A percentile compares a stretch with the other conserved stretches of the same genome.
Conservation (phyloP, 2,329 filamentous ascomycete genomes). For the Verticillium albo-atrum region DNA sequence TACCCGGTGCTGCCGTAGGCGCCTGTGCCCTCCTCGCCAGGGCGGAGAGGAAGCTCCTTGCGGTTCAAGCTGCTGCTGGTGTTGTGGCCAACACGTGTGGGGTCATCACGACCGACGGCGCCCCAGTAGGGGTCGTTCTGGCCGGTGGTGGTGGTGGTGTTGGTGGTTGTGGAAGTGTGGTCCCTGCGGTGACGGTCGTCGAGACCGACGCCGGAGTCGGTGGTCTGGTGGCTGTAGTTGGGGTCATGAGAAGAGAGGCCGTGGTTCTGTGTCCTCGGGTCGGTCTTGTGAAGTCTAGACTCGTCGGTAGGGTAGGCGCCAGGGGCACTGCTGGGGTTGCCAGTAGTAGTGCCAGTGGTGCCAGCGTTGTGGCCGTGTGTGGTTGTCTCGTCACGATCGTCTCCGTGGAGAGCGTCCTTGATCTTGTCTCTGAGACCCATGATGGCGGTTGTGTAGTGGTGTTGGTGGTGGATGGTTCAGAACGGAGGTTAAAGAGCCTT, state of each 20-base stretch:
- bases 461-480: neutral
- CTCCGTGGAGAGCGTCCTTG: constrained; percentile 11
- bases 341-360: neutral
- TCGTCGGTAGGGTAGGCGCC: neutral
- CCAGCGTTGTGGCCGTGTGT: neutral
- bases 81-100: neutral
- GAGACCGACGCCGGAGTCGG: neutral
- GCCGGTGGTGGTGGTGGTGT: neutral
- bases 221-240: constrained; percentile 1
- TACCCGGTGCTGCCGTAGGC: constrained; percentile 2
- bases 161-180: neutral
- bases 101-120: neutral
- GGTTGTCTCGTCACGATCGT: constrained; percentile 1
- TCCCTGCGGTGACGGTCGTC: neutral
- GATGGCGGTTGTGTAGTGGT: constrained; percentile 1
- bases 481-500: neutral
- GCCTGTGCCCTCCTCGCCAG: constrained; percentile 1
- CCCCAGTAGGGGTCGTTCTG: constrained; percentile 1
- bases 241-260: constrained; percentile 1
- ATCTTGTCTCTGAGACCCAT: constrained; percentile 14
- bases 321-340: neutral
- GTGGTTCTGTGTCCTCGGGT: constrained; percentile 1
- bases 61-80: neutral
- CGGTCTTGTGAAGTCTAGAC: neutral
- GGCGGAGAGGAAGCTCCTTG: neutral